Evolutionary conservation across 1,139 yeast genomes (phyloP), one percentile per base, ranked within the genome.

Genomic region (Suhomyces taliae): DNA sequence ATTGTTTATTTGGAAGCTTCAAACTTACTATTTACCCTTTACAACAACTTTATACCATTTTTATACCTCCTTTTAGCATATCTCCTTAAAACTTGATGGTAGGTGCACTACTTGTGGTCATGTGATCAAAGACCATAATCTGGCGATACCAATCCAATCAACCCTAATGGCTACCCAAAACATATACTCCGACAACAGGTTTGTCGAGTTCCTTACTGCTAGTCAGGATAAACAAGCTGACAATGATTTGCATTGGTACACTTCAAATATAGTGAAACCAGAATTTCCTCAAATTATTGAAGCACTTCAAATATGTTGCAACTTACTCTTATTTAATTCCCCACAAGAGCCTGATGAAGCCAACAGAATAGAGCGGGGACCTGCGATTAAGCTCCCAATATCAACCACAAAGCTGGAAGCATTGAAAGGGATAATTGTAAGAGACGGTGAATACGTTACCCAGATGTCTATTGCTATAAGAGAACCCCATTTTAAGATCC

Each of bases 191-290:
- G 46, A 44, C 40, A 27, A 15, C 40, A 26, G 46, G 38, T 44
- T 44, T 37, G 35, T 34, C 37, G 43, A 36, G 34, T 44, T 44
- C 12, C 34, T 44, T 8, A 27, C 33, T 11, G 33, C 10, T 12
- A 43, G 37, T 29, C 49, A 46, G 34, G 34, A 40, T 31, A 51
- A 45, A 1, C 56, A 57, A 19, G 62, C 66, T n/a, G 70, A 69
- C 44, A 53, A 53, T 11, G 79, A 75, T 53, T 64, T 74, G 31
- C 77, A 73, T 47, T 75, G 79, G 80, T 65, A 69, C 37, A 61
- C 67, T 12, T 51, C 59, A 33, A 50, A 53, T 32, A 55, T 71
- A 31, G 64, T 73, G 12, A 52, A 54, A 14, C 76, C 74, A 4
- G 78, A 74, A 47, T 61, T 74, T 31, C 70, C 73, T 14, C 76